Percentiles rank a stretch among this genome's conserved stretches.
Evolutionary conservation across 2,329 filamentous ascomycete genomes (phyloP).

Genomic region (Thielaviopsis populi): DNA sequence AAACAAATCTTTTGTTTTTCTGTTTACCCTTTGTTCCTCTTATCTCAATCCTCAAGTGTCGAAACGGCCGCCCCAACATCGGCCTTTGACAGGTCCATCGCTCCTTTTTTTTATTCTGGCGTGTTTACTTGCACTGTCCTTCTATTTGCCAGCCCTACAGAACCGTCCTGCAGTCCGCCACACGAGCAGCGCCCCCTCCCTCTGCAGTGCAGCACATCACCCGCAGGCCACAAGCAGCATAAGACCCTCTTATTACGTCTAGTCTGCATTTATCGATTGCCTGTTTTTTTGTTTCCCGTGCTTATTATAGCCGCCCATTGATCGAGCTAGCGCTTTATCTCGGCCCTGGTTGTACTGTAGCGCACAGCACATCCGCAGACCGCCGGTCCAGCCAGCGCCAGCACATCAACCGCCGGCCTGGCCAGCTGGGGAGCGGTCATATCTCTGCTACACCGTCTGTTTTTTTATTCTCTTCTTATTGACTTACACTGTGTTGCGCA

Average conservation of each 20-base stretch:
- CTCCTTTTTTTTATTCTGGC: not conserved
- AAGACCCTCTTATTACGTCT: not conserved
- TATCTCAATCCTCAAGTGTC: not conserved
- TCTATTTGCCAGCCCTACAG: not conserved
- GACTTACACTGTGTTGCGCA: no score
- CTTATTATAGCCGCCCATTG: not conserved
- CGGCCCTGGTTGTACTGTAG: not conserved
- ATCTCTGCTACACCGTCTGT: no score
- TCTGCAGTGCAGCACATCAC: not conserved
- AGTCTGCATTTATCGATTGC: not conserved
- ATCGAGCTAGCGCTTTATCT: not conserved
- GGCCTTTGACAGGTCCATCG: not conserved
- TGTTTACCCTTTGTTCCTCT: not conserved
- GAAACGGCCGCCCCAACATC: not conserved
- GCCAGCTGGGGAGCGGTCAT: no score
- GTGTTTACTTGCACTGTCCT: not conserved
- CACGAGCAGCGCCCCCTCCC: not conserved
- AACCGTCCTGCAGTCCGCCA: not conserved
- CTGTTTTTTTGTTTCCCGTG: not conserved
- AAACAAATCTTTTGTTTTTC: not conserved
- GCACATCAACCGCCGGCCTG: not conserved
- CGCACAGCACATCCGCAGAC: not conserved
- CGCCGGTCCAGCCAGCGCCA: not conserved
- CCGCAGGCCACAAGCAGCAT: not conserved
- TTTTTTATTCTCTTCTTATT: no score